These are phyloP conservation scores for Chaetomiaceae sp. DNA, from an alignment of 2,329 filamentous ascomycete species.

Conservation along the genomic window DNA sequence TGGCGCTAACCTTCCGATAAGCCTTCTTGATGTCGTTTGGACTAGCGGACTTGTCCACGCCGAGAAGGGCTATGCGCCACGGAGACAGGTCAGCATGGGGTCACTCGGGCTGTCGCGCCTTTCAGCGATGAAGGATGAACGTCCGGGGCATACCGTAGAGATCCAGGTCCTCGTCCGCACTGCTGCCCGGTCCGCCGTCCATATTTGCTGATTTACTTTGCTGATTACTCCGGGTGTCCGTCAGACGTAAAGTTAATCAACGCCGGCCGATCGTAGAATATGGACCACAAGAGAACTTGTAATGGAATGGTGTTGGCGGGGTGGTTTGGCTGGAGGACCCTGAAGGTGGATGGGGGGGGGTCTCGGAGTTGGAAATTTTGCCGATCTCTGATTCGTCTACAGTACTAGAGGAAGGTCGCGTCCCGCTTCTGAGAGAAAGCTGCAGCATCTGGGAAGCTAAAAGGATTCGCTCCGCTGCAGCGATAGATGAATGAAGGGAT, in stretches of 20 bases:
- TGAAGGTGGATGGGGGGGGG: background rate
- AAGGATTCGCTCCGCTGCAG: too few relatives aligned
- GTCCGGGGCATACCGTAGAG: slow-evolving; percentile 48
- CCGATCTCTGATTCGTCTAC: too few relatives aligned
- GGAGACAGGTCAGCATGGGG: slow-evolving; percentile 4
- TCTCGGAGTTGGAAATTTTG: slow-evolving; percentile 10
- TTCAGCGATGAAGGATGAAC: background rate
- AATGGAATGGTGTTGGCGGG: slow-evolving; percentile 4
- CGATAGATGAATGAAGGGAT: too few relatives aligned
- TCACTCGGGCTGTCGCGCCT: too few relatives aligned
- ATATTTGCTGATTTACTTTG: slow-evolving; percentile 15
- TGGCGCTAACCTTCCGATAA: slow-evolving; percentile 87
- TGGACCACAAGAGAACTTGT: background rate
- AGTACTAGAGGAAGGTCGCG: too few relatives aligned
- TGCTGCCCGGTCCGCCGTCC: too few relatives aligned
- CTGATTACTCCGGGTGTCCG: too few relatives aligned
- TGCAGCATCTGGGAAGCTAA: too few relatives aligned
- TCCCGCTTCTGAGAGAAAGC: too few relatives aligned
- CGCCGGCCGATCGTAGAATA: background rate
- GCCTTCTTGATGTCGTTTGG: slow-evolving; percentile 89
- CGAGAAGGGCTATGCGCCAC: slow-evolving; percentile 64
- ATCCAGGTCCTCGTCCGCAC: slow-evolving; percentile 47
- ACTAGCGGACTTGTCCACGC: slow-evolving; percentile 65
- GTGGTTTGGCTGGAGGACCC: background rate
- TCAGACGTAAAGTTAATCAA: background rate